A percentile compares a stretch with the other conserved stretches of the same genome.
These are phyloP conservation scores for Somion occarium DNA, from an alignment of 1,284 basidiomycete species.

Conservation along the genomic window DNA sequence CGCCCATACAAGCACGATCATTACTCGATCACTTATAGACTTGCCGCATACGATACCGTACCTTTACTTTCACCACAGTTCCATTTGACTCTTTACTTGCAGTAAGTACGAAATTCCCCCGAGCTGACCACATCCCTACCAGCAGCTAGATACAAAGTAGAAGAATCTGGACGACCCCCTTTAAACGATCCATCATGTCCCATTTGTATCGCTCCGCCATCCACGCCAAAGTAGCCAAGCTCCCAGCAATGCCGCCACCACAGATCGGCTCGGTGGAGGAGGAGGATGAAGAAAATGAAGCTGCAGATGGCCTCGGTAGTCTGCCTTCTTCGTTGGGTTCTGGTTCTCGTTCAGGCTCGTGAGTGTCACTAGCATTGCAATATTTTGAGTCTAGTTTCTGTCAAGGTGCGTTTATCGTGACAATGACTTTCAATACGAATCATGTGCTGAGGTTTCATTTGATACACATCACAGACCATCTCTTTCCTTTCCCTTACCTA, in stretches of 20 bases:
- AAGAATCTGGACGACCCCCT: no score
- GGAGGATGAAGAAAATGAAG: conserved; percentile 62
- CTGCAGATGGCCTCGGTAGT: conserved; percentile 54
- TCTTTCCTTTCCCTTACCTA: no score
- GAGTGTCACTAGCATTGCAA: conserved; percentile 6
- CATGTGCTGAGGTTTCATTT: no score
- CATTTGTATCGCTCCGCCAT: conserved; percentile 67
- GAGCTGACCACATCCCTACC: no score
- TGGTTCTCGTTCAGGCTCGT: conserved; percentile 54
- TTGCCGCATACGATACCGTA: no score
- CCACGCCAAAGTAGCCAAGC: conserved; percentile 59
- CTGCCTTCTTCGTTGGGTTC: conserved; percentile 57
- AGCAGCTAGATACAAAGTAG: no score
- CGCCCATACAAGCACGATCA: no score
- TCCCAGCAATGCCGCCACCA: conserved; percentile 47
- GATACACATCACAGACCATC: no score
- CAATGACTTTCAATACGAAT: background rate
- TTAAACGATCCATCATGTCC: conserved; percentile 48
- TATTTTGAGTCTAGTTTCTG: background rate
- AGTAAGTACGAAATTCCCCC: no score
- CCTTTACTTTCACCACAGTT: no score
- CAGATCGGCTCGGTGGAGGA: conserved; percentile 48
- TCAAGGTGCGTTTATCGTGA: background rate
- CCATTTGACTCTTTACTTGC: no score
- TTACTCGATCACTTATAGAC: no score